Conservation (phyloP, 441 rosid species). For the Raphanus hybrid region DNA sequence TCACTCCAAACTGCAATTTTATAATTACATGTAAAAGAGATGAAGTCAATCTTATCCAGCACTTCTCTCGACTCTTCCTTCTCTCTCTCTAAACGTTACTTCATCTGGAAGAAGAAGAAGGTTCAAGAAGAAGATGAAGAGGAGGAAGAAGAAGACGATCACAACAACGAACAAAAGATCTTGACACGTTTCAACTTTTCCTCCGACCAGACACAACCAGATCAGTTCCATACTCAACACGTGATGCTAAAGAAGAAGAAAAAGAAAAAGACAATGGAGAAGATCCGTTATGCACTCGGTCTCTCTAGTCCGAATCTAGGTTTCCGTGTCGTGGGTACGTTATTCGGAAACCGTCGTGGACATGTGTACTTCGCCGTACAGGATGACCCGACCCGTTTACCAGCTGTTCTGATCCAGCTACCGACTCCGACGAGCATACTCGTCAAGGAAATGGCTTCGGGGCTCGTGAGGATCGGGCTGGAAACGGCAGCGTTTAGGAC, state of each 20-base stretch:
- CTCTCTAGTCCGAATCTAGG: conserved; percentile 44
- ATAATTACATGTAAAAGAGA: neutral
- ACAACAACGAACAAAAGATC: conserved; percentile 45
- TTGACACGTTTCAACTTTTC: conserved; percentile 48
- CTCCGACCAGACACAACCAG: conserved; percentile 37
- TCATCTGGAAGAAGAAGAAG: conserved; percentile 69
- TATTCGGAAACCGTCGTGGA: conserved; percentile 69
- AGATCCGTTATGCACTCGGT: conserved; percentile 58
- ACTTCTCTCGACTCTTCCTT: conserved; percentile 72
- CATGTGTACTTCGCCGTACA: conserved; percentile 72
- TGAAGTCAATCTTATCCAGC: conserved; percentile 68
- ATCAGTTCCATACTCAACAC: conserved; percentile 3
- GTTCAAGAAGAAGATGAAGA: conserved; percentile 56
- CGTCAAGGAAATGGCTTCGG: conserved; percentile 75
- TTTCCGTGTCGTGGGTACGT: conserved; percentile 60
- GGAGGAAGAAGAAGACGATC: conserved; percentile 23
- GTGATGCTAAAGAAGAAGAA: conserved; percentile 26
- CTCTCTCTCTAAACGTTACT: conserved; percentile 69
- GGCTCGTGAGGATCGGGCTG: conserved; percentile 62
- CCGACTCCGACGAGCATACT: conserved; percentile 65
- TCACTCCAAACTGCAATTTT: conserved; percentile 24
- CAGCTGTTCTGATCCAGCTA: conserved; percentile 62
- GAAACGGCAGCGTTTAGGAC: conserved; percentile 37
- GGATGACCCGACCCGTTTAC: conserved; percentile 54
- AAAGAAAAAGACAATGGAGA: conserved; percentile 43